Percentiles rank a stretch among this genome's conserved stretches.
These are phyloP conservation scores for Scenedesmus sp. DNA, from an alignment of 163 green algal genomes.

Conservation along the genomic window DNA sequence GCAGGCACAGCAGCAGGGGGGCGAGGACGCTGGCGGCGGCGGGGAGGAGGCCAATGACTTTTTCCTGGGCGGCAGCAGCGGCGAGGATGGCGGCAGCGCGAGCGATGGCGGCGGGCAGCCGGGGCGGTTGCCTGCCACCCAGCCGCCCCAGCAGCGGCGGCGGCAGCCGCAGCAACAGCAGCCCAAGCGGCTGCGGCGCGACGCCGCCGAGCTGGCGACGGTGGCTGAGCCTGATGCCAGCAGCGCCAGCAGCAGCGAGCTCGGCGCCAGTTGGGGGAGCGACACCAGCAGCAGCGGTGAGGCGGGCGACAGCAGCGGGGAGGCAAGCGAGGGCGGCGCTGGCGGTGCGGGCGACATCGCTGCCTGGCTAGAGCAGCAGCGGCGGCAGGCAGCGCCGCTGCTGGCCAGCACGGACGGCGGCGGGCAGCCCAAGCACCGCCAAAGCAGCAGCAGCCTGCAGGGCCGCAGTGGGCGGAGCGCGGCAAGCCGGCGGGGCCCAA, in stretches of 20 bases:
- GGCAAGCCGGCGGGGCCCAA: no score
- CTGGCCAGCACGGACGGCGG: not conserved
- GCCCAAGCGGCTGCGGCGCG: no score
- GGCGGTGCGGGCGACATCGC: conserved; percentile 11
- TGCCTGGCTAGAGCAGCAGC: conserved; percentile 6
- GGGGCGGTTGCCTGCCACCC: no score
- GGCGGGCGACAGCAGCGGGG: not conserved
- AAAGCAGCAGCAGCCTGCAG: not conserved
- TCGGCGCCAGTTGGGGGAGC: no score
- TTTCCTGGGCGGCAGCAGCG: no score
- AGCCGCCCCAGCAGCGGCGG: not conserved
- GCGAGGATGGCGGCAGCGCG: no score
- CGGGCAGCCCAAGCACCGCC: not conserved
- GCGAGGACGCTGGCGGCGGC: not conserved
- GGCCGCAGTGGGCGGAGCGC: no score
- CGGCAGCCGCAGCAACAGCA: not conserved
- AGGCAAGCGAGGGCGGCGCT: not conserved
- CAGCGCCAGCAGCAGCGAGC: no score
- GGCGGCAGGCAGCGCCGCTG: not conserved
- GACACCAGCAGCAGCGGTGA: not conserved
- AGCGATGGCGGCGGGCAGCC: no score
- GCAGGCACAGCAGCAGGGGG: not conserved
- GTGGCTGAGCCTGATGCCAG: no score
- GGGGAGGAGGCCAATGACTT: no score
- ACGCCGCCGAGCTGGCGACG: no score